phyloP scores from a whole-genome alignment of 345 rosid genomes.

The Kandelia obovata region DNA sequence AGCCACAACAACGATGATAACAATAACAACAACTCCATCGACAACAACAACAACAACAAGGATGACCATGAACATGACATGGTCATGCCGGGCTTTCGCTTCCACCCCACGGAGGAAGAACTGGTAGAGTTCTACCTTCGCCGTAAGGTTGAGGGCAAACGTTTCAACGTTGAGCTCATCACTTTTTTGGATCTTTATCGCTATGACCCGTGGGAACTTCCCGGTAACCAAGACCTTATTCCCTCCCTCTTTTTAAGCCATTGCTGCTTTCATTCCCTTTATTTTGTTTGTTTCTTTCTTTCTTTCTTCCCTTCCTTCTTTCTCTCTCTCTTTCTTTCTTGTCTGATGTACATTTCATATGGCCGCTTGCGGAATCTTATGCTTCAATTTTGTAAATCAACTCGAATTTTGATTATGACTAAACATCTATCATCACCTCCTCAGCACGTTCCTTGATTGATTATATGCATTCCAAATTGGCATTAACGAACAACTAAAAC shows the following conservation, averaged over 20 bases:
- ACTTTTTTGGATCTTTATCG: conserved; percentile 99
- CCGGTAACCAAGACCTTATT: conserved; percentile 48
- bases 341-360: no score
- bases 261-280: not conserved
- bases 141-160: conserved; percentile 99
- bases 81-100: conserved; percentile 98
- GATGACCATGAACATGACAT: conserved; percentile 90
- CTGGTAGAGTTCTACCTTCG: conserved; percentile 99
- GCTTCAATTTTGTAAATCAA: no score
- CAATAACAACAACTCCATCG: conserved; percentile 21
- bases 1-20: conserved; percentile 35
- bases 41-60: conserved; percentile 20
- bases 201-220: conserved; percentile 99
- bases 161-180: conserved; percentile 93
- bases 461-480: not conserved
- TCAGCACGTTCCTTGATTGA: not conserved
- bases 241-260: not conserved
- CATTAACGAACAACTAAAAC: not conserved
- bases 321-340: no score
- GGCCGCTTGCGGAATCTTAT: no score
- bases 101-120: conserved; percentile 99
- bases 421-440: no score
- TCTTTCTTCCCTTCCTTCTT: not conserved
- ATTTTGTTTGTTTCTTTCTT: not conserved
- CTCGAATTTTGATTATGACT: no score